Evolutionary conservation across 2,329 filamentous ascomycete species (phyloP), one percentile per base, ranked within the genome.

Genomic region (Dothideomycetes sp.): DNA sequence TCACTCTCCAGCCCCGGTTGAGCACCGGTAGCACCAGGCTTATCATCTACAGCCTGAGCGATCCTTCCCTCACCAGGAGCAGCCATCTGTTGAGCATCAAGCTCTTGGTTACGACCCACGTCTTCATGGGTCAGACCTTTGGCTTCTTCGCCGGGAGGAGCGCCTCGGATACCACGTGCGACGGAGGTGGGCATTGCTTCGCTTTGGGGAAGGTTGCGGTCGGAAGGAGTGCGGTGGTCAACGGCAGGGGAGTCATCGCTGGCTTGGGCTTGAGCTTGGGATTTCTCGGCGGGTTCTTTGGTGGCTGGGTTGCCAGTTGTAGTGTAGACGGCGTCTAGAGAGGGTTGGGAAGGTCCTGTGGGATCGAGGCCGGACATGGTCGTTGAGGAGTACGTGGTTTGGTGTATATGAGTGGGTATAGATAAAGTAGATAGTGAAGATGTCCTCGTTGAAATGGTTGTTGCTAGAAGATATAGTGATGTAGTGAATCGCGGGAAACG

Each of bases 81-180:
- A 6, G 58, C 63, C 65, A 71, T 69, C 50, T 71, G 67, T 46
- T 63, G 55, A 7, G 54, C 67, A 31, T 70, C 66, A 16, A 68
- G 50, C 54, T 69, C 67, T n/a, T 62, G 57, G 35, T 63, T 56
- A 5, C 61, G 46, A n/a, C 65, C 66, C 18, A 67, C 54, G 31
- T 64, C 58, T 36, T 65, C 60, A 10, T 63, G 47, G 1, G 54
- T 59, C 15, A 57, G 45, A 1, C 64, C 65, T 15, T 60, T 56
- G 9, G 51, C 46, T 45, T 70, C 66, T 51, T 70, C 66, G 17
- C 65, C 66, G 0, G 62, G 49, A 0, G 57, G 43, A 3, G 65
- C 65, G 43, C 66, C 67, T 40, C 59, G 64, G 13, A 69, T 53
- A 33, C 68, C 68, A 18, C 58, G 60, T 9, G 51, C 64, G 13